Evolutionary conservation across 2,329 filamentous ascomycete genomes (phyloP).

Genomic region (Lachnellula willkommii): DNA sequence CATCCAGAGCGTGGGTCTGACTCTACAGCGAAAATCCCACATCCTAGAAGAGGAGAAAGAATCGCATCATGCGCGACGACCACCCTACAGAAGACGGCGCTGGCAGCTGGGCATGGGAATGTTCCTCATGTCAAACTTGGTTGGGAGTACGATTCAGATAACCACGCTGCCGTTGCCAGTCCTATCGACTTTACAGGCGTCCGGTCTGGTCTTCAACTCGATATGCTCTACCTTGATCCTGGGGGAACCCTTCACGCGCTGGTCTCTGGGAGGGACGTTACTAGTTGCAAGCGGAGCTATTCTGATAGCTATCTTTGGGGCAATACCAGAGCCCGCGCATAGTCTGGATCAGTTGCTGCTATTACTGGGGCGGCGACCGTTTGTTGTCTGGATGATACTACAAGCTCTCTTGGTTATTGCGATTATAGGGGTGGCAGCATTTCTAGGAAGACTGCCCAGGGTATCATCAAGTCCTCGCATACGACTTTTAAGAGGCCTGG

Average conservation of each 20-base stretch:
- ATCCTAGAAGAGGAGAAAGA: slow-evolving; percentile 93
- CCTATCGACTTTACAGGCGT: slow-evolving; percentile 89
- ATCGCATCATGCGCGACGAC: slow-evolving; percentile 69
- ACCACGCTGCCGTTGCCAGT: slow-evolving; percentile 92
- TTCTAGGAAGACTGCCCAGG: slow-evolving; percentile 47
- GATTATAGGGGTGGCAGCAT: slow-evolving; percentile 59
- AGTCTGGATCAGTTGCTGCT: slow-evolving; percentile 74
- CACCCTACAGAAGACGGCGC: slow-evolving; percentile 81
- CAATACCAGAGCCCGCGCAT: slow-evolving; percentile 89
- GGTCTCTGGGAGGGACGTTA: slow-evolving; percentile 84
- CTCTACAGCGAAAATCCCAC: slow-evolving; percentile 95
- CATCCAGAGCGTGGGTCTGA: slow-evolving; percentile 90
- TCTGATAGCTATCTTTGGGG: slow-evolving; percentile 88
- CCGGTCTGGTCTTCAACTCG: slow-evolving; percentile 96
- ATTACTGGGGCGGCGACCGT: slow-evolving; percentile 67
- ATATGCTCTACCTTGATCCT: slow-evolving; percentile 93
- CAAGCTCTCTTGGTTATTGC: slow-evolving; percentile 68
- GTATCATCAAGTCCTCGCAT: slow-evolving; percentile 59
- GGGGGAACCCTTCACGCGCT: slow-evolving; percentile 87
- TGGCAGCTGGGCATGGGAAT: slow-evolving; percentile 98
- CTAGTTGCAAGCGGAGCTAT: slow-evolving; percentile 85
- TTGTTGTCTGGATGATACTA: slow-evolving; percentile 82
- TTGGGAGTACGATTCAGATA: slow-evolving; percentile 95
- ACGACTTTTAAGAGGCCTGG: slow-evolving; percentile 73
- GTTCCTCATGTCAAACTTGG: slow-evolving; percentile 90